These are phyloP conservation scores for Bocquillonia castaneifolia DNA, from an alignment of 441 rosid species.

Conservation along the genomic window DNA sequence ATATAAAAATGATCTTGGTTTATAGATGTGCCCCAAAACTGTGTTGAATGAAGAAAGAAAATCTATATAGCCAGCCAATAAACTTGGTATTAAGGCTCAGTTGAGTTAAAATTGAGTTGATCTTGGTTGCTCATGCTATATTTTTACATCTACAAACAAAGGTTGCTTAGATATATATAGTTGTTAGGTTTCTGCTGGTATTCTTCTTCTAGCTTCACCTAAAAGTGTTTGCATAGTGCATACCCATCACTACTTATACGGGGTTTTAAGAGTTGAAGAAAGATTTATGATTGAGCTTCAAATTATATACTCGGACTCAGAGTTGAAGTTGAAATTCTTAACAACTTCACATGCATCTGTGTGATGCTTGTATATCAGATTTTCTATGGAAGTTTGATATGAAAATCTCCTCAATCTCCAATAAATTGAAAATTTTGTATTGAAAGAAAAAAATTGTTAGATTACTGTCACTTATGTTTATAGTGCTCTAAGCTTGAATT, in stretches of 20 bases:
- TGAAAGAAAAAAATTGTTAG: not conserved
- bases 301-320: not conserved
- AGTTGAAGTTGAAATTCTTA: conserved; percentile 10
- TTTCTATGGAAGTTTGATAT: not conserved
- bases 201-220: conserved; percentile 1
- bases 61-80: too few relatives aligned
- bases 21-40: not conserved
- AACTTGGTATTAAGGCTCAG: too few relatives aligned
- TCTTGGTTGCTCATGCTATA: conserved; percentile 12
- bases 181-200: not conserved
- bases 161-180: too few relatives aligned
- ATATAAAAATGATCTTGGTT: conserved; percentile 1
- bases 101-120: too few relatives aligned
- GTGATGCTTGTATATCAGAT: not conserved
- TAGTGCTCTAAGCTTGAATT: conserved; percentile 1
- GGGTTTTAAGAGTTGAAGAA: too few relatives aligned
- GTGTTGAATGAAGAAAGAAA: too few relatives aligned
- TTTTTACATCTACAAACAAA: not conserved
- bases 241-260: too few relatives aligned
- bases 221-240: too few relatives aligned
- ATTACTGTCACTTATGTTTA: not conserved
- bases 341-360: not conserved
- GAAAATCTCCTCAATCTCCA: not conserved
- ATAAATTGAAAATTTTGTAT: not conserved
- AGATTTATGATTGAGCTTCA: not conserved